Evolutionary conservation across 345 rosid species (phyloP).

Genomic region (Salix exigua): DNA sequence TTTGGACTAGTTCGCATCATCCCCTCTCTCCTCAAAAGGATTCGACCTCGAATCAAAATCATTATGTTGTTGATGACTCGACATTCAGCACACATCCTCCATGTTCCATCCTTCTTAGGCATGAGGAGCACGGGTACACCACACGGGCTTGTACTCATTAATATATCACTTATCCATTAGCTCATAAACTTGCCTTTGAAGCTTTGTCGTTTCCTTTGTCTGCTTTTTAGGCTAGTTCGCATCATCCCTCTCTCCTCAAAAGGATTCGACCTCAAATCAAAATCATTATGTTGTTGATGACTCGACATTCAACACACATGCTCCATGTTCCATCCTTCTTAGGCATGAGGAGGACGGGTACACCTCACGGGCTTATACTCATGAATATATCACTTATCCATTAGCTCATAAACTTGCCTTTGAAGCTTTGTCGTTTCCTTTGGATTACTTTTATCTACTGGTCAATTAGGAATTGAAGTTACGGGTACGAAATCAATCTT

Average conservation of each 20-base stretch:
- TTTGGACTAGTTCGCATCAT: rapidly evolving
- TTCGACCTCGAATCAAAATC: neutral
- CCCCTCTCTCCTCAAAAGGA: neutral
- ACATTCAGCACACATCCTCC: neutral
- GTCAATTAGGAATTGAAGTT: too few relatives aligned
- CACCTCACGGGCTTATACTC: too few relatives aligned
- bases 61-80: too few relatives aligned
- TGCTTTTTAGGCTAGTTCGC: rapidly evolving
- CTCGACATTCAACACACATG: neutral
- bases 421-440: too few relatives aligned
- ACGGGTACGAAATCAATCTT: too few relatives aligned
- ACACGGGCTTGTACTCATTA: too few relatives aligned
- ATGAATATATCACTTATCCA: too few relatives aligned
- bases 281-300: neutral
- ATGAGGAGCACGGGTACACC: neutral
- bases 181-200: too few relatives aligned
- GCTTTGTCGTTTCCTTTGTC: too few relatives aligned
- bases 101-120: neutral
- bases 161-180: too few relatives aligned
- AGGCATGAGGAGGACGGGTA: neutral
- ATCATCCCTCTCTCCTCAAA: neutral
- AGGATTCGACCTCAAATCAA: neutral
- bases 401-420: too few relatives aligned
- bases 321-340: neutral
- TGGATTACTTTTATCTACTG: too few relatives aligned